phyloP scores from a whole-genome alignment of 2,329 filamentous ascomycete species.

The Apiospora phragmitis region DNA sequence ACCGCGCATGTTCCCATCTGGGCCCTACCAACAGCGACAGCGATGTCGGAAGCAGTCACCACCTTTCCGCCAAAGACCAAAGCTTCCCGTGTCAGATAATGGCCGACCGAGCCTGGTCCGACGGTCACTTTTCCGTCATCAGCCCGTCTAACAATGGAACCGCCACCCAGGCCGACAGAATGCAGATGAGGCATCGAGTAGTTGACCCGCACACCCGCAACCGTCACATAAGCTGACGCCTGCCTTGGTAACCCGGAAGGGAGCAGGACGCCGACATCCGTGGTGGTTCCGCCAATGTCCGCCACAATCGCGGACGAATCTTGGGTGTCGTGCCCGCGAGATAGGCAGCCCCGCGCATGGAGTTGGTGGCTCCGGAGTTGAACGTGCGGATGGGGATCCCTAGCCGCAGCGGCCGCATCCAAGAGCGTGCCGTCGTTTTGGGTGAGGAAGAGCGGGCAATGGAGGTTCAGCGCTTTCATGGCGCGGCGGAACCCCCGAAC shows the following conservation, averaged over 20 bases:
- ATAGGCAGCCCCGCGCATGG: constrained; percentile 61
- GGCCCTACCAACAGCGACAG: constrained; percentile 30
- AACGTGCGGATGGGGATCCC: constrained; percentile 59
- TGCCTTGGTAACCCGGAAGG: constrained; percentile 62
- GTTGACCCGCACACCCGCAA: constrained; percentile 62
- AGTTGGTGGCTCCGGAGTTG: constrained; percentile 61
- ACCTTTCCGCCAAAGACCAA: constrained; percentile 55
- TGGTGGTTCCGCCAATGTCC: constrained; percentile 65
- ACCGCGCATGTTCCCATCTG: constrained; percentile 38
- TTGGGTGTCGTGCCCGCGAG: constrained; percentile 38
- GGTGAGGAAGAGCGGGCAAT: constrained; percentile 57
- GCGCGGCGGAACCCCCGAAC: constrained; percentile 54
- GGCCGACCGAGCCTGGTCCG: constrained; percentile 60
- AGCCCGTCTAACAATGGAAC: constrained; percentile 46
- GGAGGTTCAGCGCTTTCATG: constrained; percentile 45
- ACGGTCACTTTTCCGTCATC: constrained; percentile 41
- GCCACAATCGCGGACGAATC: constrained; percentile 52
- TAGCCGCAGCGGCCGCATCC: constrained; percentile 49
- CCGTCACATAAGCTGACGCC: constrained; percentile 57
- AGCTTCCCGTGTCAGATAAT: constrained; percentile 51
- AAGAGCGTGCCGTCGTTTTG: constrained; percentile 63
- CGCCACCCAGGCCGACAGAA: constrained; percentile 58
- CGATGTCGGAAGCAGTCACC: constrained; percentile 57
- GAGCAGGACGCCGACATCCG: constrained; percentile 60
- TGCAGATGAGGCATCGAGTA: constrained; percentile 54